Conservation (phyloP, 2,329 filamentous ascomycete genomes). For the Elsinoe ampelina region DNA sequence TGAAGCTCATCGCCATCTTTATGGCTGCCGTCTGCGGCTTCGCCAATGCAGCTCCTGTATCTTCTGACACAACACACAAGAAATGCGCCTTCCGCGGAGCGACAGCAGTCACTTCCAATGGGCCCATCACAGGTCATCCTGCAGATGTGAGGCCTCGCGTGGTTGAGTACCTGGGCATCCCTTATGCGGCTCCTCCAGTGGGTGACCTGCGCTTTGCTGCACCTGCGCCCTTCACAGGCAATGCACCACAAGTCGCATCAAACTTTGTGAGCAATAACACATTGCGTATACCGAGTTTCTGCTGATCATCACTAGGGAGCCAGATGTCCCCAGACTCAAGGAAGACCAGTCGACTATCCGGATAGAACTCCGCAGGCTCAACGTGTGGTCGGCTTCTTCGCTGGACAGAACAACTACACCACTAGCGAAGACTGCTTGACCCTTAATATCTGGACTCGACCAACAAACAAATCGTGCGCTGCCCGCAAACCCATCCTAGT, state of each 20-base stretch:
- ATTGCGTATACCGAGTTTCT: background rate
- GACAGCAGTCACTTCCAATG: slow-evolving; percentile 25
- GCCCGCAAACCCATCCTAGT: slow-evolving; percentile 34
- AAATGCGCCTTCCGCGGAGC: background rate
- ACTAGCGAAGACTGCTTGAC: slow-evolving; percentile 36
- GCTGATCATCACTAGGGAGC: background rate
- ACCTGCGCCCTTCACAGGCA: slow-evolving; percentile 28
- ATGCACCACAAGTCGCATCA: slow-evolving; percentile 15
- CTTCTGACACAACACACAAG: background rate
- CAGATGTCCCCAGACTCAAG: slow-evolving; percentile 11
- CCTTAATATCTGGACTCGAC: slow-evolving; percentile 37
- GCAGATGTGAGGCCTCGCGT: slow-evolving; percentile 16
- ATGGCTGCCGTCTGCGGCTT: background rate
- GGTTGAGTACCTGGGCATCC: slow-evolving; percentile 27
- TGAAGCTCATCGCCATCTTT: background rate
- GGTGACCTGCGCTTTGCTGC: slow-evolving; percentile 24
- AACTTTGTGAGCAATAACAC: background rate
- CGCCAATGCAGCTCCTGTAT: background rate
- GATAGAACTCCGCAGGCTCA: slow-evolving; percentile 7
- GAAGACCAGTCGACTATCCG: slow-evolving; percentile 1
- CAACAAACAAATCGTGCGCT: slow-evolving; percentile 23
- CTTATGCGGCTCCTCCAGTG: slow-evolving; percentile 26
- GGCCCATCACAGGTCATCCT: slow-evolving; percentile 26
- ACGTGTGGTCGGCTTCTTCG: slow-evolving; percentile 10
- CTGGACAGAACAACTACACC: slow-evolving; percentile 15